phyloP scores from a whole-genome alignment of 257 asterid species.

The Echium plantagineum region DNA sequence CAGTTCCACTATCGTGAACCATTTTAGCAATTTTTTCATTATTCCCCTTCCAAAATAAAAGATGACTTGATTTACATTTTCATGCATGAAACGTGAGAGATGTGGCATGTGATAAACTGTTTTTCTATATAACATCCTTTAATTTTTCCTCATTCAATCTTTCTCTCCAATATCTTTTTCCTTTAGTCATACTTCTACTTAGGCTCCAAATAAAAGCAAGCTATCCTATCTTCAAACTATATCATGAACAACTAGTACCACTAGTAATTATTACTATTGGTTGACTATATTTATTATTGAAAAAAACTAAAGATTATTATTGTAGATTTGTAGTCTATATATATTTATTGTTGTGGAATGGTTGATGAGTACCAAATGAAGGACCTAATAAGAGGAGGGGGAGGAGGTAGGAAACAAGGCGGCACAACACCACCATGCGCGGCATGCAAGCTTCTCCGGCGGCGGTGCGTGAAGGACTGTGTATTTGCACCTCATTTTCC shows the following conservation, averaged over 20 bases:
- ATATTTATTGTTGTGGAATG: not conserved
- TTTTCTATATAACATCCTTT: conserved; percentile 28
- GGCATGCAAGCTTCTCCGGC: conserved; percentile 74
- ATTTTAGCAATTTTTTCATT: too few species aligned
- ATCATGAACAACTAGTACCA: conserved; percentile 1
- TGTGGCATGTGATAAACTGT: too few species aligned
- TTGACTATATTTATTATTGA: conserved; percentile 3
- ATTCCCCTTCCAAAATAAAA: too few species aligned
- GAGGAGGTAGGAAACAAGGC: conserved; percentile 50
- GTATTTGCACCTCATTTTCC: conserved; percentile 87
- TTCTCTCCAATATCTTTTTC: conserved; percentile 3
- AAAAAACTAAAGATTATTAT: not conserved
- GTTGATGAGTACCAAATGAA: conserved; percentile 17
- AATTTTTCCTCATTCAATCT: not conserved
- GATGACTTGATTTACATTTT: too few species aligned
- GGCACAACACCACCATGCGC: conserved; percentile 76
- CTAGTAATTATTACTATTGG: not conserved
- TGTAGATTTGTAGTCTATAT: too few species aligned
- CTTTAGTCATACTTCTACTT: conserved; percentile 11
- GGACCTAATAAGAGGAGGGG: conserved; percentile 13
- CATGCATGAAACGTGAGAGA: too few species aligned
- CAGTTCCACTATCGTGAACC: too few species aligned
- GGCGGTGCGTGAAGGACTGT: conserved; percentile 77
- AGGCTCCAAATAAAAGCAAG: not conserved
- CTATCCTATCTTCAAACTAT: too few species aligned